Evolutionary conservation across 2,329 filamentous ascomycete genomes (phyloP).

Genomic region (Botrytis fragariae): DNA sequence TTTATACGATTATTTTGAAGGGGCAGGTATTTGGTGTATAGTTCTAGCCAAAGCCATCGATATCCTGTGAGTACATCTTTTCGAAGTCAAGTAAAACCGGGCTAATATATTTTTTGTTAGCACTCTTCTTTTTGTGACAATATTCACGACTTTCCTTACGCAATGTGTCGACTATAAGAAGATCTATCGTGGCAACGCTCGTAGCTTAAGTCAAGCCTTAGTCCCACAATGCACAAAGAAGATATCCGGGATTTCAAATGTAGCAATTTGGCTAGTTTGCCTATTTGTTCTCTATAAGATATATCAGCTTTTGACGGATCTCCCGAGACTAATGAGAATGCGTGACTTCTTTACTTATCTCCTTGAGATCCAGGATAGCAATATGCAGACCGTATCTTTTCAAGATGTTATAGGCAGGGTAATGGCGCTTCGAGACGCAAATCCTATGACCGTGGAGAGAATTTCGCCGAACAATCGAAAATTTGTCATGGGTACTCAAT

Average conservation of each 20-base stretch:
- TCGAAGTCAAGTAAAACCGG: background rate
- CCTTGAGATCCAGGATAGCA: slow-evolving; percentile 64
- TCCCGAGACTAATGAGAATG: slow-evolving; percentile 59
- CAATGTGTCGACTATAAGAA: slow-evolving; percentile 67
- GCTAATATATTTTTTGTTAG: slow-evolving; percentile 39
- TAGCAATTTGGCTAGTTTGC: slow-evolving; percentile 57
- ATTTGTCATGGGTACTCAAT: slow-evolving; percentile 66
- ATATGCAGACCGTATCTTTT: slow-evolving; percentile 74
- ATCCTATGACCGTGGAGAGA: slow-evolving; percentile 63
- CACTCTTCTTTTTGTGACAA: slow-evolving; percentile 64
- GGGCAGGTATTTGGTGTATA: slow-evolving; percentile 69
- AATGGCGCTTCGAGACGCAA: slow-evolving; percentile 67
- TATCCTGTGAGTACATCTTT: slow-evolving; percentile 49
- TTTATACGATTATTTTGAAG: slow-evolving; percentile 66
- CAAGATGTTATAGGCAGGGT: slow-evolving; percentile 67
- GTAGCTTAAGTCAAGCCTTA: slow-evolving; percentile 48
- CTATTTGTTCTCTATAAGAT: slow-evolving; percentile 63
- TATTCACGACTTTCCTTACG: slow-evolving; percentile 65
- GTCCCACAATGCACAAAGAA: slow-evolving; percentile 55
- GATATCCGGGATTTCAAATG: slow-evolving; percentile 43
- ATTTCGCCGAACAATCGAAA: slow-evolving; percentile 57
- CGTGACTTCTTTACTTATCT: slow-evolving; percentile 69
- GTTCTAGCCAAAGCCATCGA: slow-evolving; percentile 55
- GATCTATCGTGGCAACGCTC: slow-evolving; percentile 49
- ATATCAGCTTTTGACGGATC: slow-evolving; percentile 55